Conservation (phyloP, 345 rosid species). For the Zanthoxylum bungeanum region DNA sequence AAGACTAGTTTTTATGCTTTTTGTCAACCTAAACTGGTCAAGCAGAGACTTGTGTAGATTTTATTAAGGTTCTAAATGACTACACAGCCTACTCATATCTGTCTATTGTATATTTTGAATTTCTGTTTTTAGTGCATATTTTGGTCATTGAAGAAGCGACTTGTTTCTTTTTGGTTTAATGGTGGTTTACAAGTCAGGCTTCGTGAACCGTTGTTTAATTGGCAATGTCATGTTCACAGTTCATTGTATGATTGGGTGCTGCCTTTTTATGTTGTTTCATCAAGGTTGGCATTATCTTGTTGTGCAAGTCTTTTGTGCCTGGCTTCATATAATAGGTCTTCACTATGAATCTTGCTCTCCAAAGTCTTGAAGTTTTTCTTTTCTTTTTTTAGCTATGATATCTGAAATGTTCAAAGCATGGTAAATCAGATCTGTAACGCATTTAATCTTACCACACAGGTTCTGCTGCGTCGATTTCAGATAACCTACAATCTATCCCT, state of each 20-base stretch:
- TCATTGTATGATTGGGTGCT: neutral
- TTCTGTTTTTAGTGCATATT: neutral
- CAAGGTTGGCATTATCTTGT: neutral
- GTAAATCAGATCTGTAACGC: neutral
- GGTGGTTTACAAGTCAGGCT: neutral
- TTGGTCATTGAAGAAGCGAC: neutral
- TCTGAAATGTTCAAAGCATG: neutral
- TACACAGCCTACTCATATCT: neutral
- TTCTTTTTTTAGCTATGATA: neutral
- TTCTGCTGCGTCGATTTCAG: slow-evolving; percentile 79
- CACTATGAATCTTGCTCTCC: neutral
- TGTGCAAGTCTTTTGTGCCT: neutral
- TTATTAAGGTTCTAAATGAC: neutral
- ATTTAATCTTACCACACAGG: slow-evolving; percentile 37
- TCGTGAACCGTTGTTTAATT: neutral
- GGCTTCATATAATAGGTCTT: neutral
- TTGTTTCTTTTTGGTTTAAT: neutral
- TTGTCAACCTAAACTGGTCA: neutral
- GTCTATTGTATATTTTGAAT: neutral
- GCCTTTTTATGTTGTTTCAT: neutral
- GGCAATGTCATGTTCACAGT: neutral
- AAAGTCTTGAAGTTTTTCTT: neutral
- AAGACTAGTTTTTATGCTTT: neutral
- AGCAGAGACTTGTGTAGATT: neutral
- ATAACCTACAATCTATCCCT: slow-evolving; percentile 79